Base-by-base conservation (phyloP, 768 basidiomycete genomes). In the Auriculariales sp. region DNA sequence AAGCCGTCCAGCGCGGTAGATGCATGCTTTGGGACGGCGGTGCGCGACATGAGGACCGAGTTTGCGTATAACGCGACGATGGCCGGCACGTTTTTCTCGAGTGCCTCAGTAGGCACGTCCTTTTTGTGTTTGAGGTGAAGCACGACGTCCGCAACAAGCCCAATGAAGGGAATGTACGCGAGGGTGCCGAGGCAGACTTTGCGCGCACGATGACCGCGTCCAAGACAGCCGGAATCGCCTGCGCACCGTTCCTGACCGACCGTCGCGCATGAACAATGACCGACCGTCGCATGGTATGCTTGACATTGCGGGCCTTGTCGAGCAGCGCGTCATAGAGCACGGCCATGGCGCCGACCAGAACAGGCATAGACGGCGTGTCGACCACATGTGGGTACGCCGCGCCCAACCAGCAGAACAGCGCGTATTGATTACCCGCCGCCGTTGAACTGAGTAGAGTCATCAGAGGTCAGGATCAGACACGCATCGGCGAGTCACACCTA, bases 381-480 rank as follows among this genome's bases (percentile, higher is more conserved):
- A 77, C 56, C 52, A 75, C 77, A 4, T 69, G 65, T 4, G 71
- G 62, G 58, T 83, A 85, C 25, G 85, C 61, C 14, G 72, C 73
- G 55, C 79, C 77, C 3, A 75, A 65, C 87, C 86, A 89, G 57
- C 70, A 77, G 34, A 87, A 66, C 15, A 90, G 72, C 28, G 83
- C 76, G 60, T 81, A 83, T 31, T 79, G 55, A 50, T 83, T 75
- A 5, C 76, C 65, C 10, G 79, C 64, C 0, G 82, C 77, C 56
- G 73, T 73, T 15, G 76, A 70, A 56, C 77, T 44, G 22, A 25
- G 11, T 11, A 5, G n/a, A 25, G 7, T 12, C 5, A 7, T 24
- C 17, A 24, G 19, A 22, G 17, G 17, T 25, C 22, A 24, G 39
- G 19, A 11, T 5, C 7, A 24, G 39, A 44, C 39, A 24, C 5